Evolutionary conservation across 2,329 filamentous ascomycete genomes (phyloP), one percentile per base, ranked within the genome.

Genomic region (Lachnellula hyalina): DNA sequence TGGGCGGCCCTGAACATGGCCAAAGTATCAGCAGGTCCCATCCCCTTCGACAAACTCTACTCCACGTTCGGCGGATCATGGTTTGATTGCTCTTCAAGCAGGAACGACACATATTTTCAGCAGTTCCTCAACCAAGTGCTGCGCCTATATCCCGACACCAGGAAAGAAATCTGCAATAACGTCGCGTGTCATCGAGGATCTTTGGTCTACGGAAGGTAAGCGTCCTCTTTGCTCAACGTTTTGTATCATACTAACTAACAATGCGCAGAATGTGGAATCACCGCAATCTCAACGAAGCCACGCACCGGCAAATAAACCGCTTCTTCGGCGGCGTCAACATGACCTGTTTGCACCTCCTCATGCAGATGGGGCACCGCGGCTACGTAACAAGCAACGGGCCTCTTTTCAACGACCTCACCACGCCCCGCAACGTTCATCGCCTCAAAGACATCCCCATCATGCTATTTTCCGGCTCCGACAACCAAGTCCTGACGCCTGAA

Each of bases 321-420:
- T 82, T 85, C 69, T 80, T 87, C 54, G 80, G 80, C 61, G 84
- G 84, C 52, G 77, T 83, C 51, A 82, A 80, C 66, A 85, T 85
- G 80, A 75, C 73, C 1, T 70, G 80, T 56, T 73, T 85, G 49
- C 67, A 75, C 36, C 71, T 83, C 54, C 74, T 86, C 11, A 83
- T 84, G 75, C 71, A 70, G 36, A 78, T 81, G 71, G 83, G 83
- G 5, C 65, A 62, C 56, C 67, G 73, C 5, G 81, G 79, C 17
- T 68, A 74, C 55, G 78, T 79, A 23, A 81, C 80, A 63, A 70
- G 70, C 52, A 84, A 84, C 63, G 75, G 62, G 0, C 79, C 79
- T 0, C 61, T 73, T 1, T 78, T 71, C 61, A 69, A 74, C 21
- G 69, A 68, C 1, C 74, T 85, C 25, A 76, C 77, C 19, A 79